These are phyloP conservation scores for Trichoderma koningiopsis DNA, from an alignment of 2,329 filamentous ascomycete genomes.

Conservation along the genomic window DNA sequence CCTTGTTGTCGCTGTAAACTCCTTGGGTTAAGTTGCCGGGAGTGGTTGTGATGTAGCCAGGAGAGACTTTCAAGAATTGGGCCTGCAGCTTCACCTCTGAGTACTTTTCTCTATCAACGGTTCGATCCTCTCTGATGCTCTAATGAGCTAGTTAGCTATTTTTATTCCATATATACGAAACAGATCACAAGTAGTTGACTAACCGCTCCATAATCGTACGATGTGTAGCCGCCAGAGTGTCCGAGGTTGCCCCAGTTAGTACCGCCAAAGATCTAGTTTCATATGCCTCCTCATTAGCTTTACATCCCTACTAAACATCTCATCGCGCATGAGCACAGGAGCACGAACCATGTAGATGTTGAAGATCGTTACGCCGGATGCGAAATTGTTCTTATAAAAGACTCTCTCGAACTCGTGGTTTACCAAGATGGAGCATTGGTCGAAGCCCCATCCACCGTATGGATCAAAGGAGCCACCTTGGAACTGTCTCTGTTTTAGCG, in stretches of 20 bases:
- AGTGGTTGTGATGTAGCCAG: constrained; percentile 65
- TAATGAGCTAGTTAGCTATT: constrained; percentile 33
- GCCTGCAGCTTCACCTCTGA: constrained; percentile 75
- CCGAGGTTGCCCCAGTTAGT: constrained; percentile 85
- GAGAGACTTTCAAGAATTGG: constrained; percentile 73
- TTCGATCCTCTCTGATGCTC: constrained; percentile 67
- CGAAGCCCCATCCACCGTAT: constrained; percentile 73
- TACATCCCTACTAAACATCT: too few relatives aligned
- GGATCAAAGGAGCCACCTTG: constrained; percentile 73
- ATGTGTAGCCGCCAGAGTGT: constrained; percentile 65
- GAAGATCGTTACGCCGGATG: constrained; percentile 66
- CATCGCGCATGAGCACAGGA: not conserved
- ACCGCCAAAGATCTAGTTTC: constrained; percentile 65
- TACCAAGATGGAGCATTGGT: constrained; percentile 64
- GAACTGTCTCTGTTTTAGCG: constrained; percentile 47
- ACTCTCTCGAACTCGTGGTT: constrained; percentile 76
- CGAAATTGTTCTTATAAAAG: constrained; percentile 76
- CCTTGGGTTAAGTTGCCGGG: constrained; percentile 54
- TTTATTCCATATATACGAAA: too few relatives aligned
- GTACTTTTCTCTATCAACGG: constrained; percentile 73
- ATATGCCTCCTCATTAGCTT: not conserved
- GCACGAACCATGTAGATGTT: constrained; percentile 71
- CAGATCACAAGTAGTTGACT: constrained; percentile 26
- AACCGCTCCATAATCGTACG: constrained; percentile 56
- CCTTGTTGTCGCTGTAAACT: constrained; percentile 53